phyloP scores from a whole-genome alignment of 768 basidiomycete genomes.

The Kwoniella europaea region DNA sequence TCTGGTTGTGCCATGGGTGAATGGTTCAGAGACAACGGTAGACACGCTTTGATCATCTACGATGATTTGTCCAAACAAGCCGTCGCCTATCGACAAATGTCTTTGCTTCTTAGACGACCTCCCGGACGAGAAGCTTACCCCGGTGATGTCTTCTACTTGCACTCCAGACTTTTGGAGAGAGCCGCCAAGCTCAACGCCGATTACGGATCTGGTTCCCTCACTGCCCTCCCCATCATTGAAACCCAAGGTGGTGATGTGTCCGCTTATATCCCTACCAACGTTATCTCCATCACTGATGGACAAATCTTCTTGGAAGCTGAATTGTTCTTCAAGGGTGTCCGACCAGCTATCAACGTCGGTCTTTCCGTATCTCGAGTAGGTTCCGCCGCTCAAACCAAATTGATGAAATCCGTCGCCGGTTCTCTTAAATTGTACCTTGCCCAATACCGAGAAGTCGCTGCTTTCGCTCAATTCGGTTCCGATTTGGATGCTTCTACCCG shows the following conservation, averaged over 20 bases:
- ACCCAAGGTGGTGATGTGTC: conserved; percentile 99
- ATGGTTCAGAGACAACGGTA: conserved; percentile 99
- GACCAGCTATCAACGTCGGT: conserved; percentile 99
- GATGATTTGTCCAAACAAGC: conserved; percentile 99
- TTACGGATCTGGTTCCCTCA: conserved; percentile 97
- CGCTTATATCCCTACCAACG: conserved; percentile 91
- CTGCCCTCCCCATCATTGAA: conserved; percentile 97
- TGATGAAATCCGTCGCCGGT: conserved; percentile 99
- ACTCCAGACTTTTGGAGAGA: conserved; percentile 99
- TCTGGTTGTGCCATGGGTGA: conserved; percentile 99
- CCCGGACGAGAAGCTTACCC: conserved; percentile 99
- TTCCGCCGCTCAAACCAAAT: conserved; percentile 98
- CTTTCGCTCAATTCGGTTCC: conserved; percentile 90
- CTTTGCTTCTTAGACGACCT: conserved; percentile 97
- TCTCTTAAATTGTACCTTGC: conserved; percentile 99
- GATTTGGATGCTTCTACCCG: conserved; percentile 99
- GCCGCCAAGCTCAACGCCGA: conserved; percentile 99
- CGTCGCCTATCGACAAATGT: conserved; percentile 99
- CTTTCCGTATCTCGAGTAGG: conserved; percentile 99
- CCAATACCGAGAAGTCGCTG: conserved; percentile 99
- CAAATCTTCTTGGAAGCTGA: conserved; percentile 99
- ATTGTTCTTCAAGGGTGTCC: conserved; percentile 99
- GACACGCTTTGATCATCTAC: conserved; percentile 99
- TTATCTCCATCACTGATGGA: conserved; percentile 98
- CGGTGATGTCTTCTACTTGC: conserved; percentile 95